Evolutionary conservation across 2,329 filamentous ascomycete genomes (phyloP).

Genomic region (Colletotrichum tamarilloi): DNA sequence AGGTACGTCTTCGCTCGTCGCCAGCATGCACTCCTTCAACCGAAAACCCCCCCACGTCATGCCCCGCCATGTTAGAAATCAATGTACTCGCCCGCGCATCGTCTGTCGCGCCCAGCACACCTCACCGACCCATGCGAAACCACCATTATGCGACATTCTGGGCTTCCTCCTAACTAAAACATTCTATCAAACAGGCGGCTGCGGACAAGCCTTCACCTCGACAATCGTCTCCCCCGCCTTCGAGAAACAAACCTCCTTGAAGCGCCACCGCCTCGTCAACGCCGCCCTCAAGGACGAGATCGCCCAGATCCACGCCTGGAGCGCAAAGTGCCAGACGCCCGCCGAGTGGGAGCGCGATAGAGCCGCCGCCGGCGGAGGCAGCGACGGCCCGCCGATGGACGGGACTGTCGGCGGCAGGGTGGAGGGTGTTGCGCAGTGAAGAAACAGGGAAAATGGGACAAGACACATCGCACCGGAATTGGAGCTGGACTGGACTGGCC

Average conservation of each 20-base stretch:
- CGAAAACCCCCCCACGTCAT: constrained; percentile 22
- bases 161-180: too few relatives aligned
- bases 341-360: constrained; percentile 84
- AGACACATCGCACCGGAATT: neutral
- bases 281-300: constrained; percentile 86
- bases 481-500: neutral
- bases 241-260: constrained; percentile 79
- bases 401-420: constrained; percentile 58
- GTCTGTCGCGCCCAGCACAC: constrained; percentile 18
- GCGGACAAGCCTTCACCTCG: constrained; percentile 70
- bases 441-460: neutral
- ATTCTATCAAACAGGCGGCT: constrained; percentile 49
- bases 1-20: constrained; percentile 65
- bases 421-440: constrained; percentile 45
- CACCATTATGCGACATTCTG: too few relatives aligned
- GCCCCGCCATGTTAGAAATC: constrained; percentile 19
- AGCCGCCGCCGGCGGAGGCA: constrained; percentile 43
- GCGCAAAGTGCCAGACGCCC: constrained; percentile 90
- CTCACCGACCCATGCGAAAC: neutral
- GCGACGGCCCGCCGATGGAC: constrained; percentile 51
- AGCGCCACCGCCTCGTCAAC: constrained; percentile 89
- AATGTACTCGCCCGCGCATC: constrained; percentile 5
- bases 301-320: constrained; percentile 93
- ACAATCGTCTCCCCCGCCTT: constrained; percentile 75
- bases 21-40: neutral